Conservation (phyloP, 495 filamentous ascomycete species). For the Diplogelasinospora grovesii region DNA sequence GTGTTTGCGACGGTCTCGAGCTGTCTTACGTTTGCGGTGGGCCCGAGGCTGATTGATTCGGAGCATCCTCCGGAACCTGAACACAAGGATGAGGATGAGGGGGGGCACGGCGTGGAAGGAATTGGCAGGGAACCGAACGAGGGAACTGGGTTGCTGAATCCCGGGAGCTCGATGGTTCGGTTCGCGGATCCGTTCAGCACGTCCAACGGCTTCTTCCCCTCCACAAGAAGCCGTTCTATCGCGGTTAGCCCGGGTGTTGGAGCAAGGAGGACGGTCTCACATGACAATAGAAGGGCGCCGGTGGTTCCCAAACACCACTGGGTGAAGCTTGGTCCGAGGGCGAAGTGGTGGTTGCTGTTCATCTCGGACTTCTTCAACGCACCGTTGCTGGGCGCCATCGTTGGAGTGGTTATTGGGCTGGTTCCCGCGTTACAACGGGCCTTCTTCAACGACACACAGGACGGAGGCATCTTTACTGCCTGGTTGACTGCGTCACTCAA, state of each 20-base stretch:
- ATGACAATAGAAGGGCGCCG: slow-evolving; percentile 11
- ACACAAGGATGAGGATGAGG: slow-evolving; percentile 10
- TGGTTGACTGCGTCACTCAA: slow-evolving; percentile 63
- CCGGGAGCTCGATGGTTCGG: background rate
- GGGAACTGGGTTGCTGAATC: background rate
- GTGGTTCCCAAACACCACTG: slow-evolving; percentile 12
- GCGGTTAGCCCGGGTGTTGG: slow-evolving; percentile 7
- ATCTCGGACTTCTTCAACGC: slow-evolving; percentile 55
- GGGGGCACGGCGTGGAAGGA: background rate
- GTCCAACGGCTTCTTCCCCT: slow-evolving; percentile 6
- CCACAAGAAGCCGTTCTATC: background rate
- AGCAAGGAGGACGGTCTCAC: no score
- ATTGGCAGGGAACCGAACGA: slow-evolving; percentile 1
- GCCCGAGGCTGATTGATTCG: slow-evolving; percentile 48
- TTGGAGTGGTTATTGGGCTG: slow-evolving; percentile 58
- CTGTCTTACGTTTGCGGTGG: slow-evolving; percentile 52
- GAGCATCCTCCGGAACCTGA: slow-evolving; percentile 17
- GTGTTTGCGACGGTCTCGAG: slow-evolving; percentile 42
- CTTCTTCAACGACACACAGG: slow-evolving; percentile 55
- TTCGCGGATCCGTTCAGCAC: background rate
- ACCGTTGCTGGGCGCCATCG: slow-evolving; percentile 56
- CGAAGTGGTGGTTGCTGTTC: slow-evolving; percentile 29
- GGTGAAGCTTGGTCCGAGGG: slow-evolving; percentile 30
- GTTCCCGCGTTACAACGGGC: slow-evolving; percentile 53
- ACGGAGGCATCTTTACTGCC: slow-evolving; percentile 65